Evolutionary conservation across 2,329 filamentous ascomycete genomes (phyloP).

Genomic region (Colletotrichum incanum): DNA sequence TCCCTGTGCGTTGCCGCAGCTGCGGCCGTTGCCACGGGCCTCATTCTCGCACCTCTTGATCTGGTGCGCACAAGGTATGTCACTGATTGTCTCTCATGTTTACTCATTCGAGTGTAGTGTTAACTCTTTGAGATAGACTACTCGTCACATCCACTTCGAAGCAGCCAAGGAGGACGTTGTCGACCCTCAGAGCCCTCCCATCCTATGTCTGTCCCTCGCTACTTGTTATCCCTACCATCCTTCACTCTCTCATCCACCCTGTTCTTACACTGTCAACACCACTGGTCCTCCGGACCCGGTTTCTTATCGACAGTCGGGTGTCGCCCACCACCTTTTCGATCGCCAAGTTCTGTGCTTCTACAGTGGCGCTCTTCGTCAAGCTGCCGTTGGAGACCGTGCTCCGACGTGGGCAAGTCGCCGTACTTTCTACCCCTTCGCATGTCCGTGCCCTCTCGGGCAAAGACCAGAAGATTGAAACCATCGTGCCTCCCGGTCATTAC

Average conservation of each 20-base stretch:
- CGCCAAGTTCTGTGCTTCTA: slow-evolving; percentile 85
- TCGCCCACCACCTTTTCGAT: slow-evolving; percentile 88
- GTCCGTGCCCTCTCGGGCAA: slow-evolving; percentile 62
- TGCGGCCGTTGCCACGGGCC: slow-evolving; percentile 79
- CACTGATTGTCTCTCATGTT: neutral
- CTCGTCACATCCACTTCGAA: slow-evolving; percentile 87
- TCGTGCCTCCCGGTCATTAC: slow-evolving; percentile 86
- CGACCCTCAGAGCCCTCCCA: slow-evolving; percentile 83
- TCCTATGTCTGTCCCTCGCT: slow-evolving; percentile 80
- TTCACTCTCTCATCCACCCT: slow-evolving; percentile 88
- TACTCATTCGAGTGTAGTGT: slow-evolving; percentile 30
- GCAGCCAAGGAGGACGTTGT: slow-evolving; percentile 83
- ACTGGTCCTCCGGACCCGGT: slow-evolving; percentile 86
- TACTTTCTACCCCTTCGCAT: slow-evolving; percentile 72
- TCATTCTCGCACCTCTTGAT: slow-evolving; percentile 89
- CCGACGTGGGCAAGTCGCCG: slow-evolving; percentile 86
- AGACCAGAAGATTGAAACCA: slow-evolving; percentile 73
- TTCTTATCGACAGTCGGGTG: slow-evolving; percentile 85
- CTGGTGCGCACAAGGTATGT: slow-evolving; percentile 84
- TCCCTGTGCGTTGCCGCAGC: slow-evolving; percentile 81
- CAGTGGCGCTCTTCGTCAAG: slow-evolving; percentile 86
- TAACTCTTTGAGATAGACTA: slow-evolving; percentile 66
- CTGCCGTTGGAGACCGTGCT: slow-evolving; percentile 94
- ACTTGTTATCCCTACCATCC: slow-evolving; percentile 85
- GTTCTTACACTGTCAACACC: slow-evolving; percentile 87